Percentiles rank a stretch among this genome's conserved stretches.
phyloP scores from a whole-genome alignment of 2,329 filamentous ascomycete species.

The Colletotrichum cereale region DNA sequence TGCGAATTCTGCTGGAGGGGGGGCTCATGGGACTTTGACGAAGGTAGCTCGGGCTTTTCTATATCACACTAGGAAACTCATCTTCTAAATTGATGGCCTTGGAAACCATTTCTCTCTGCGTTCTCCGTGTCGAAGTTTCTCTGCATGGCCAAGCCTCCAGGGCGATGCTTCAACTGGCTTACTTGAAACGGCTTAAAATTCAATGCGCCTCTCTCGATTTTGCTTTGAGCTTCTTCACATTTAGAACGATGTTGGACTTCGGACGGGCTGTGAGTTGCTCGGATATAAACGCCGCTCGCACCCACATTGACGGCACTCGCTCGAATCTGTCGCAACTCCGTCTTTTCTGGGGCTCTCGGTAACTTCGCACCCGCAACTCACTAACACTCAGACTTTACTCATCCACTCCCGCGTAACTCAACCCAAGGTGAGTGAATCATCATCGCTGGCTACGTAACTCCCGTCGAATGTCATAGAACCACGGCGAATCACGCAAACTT shows the following conservation, averaged over 20 bases:
- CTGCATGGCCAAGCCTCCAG: not conserved
- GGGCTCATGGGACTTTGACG: constrained; percentile 21
- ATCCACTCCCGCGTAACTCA: not conserved
- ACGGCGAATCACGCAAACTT: not conserved
- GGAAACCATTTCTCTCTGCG: constrained; percentile 1
- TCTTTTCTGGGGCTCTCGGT: constrained; percentile 28
- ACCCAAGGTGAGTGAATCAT: not conserved
- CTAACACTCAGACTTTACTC: constrained; percentile 1
- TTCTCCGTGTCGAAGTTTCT: not conserved
- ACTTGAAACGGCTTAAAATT: not conserved
- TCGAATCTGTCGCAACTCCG: not conserved
- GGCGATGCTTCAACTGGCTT: not conserved
- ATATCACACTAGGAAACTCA: constrained; percentile 33
- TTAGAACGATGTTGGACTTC: not conserved
- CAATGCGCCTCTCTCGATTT: not conserved
- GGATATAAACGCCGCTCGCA: constrained; percentile 5
- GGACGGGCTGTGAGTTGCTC: constrained; percentile 3
- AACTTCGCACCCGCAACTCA: constrained; percentile 23
- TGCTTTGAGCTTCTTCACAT: not conserved
- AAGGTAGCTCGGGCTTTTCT: constrained; percentile 17
- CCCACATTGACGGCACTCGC: constrained; percentile 15
- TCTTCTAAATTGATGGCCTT: constrained; percentile 27
- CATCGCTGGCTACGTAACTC: not conserved
- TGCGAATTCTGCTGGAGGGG: constrained; percentile 22
- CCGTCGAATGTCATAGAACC: not conserved